Evolutionary conservation across 768 basidiomycete species (phyloP).

Genomic region (Tricholoma furcatifolium): DNA sequence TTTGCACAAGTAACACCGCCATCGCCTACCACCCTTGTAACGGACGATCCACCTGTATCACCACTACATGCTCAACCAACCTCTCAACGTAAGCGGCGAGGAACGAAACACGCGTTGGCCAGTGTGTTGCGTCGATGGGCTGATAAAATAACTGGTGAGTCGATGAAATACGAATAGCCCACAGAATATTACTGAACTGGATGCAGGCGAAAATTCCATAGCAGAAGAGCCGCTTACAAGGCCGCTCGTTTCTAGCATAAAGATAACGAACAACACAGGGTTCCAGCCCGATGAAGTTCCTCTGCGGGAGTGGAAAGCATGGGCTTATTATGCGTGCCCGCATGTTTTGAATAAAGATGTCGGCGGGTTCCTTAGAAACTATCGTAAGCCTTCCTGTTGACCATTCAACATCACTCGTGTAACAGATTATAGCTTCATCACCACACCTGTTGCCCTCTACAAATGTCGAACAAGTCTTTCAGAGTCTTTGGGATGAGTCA

Average conservation of each 20-base stretch:
- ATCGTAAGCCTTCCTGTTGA: conserved; percentile 30
- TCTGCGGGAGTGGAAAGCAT: conserved; percentile 48
- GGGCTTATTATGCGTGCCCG: conserved; percentile 54
- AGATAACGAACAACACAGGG: neutral
- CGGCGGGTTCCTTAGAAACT: conserved; percentile 33
- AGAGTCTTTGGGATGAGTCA: conserved; percentile 27
- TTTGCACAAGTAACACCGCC: neutral
- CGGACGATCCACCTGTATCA: neutral
- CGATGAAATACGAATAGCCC: neutral
- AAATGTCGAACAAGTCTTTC: conserved; percentile 32
- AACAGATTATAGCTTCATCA: conserved; percentile 18
- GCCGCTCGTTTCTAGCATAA: neutral
- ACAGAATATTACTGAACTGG: neutral
- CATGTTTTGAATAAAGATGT: conserved; percentile 33
- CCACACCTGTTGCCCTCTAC: conserved; percentile 19
- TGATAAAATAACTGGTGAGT: conserved; percentile 10
- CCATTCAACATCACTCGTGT: neutral
- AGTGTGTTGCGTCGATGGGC: conserved; percentile 3
- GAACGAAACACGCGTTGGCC: neutral
- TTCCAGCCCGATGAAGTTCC: neutral
- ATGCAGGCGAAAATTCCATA: neutral
- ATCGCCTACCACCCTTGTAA: neutral
- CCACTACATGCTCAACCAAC: neutral
- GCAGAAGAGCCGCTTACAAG: too few relatives aligned
- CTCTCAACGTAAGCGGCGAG: neutral